Evolutionary conservation across 208 protist species (phyloP).

Genomic region (Crithidia bombi): DNA sequence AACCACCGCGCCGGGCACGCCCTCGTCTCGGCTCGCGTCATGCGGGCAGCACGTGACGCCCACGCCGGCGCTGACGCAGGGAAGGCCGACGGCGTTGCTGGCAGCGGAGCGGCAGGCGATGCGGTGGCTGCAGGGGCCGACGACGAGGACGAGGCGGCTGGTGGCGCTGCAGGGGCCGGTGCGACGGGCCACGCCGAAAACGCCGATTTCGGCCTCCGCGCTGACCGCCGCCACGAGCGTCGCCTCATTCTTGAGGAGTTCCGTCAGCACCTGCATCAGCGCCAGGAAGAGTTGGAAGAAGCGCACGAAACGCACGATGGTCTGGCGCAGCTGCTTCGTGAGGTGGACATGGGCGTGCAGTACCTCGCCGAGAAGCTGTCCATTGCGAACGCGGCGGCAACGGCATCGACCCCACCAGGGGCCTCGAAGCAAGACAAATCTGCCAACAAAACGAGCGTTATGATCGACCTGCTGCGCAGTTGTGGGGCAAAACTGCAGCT

Average conservation of each 20-base stretch:
- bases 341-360: slow-evolving; percentile 90
- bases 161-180: slow-evolving; percentile 10
- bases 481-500: slow-evolving; percentile 63
- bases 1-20: slow-evolving; percentile 72
- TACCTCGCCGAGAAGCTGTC: slow-evolving; percentile 90
- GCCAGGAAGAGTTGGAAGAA: slow-evolving; percentile 61
- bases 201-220: slow-evolving; percentile 62
- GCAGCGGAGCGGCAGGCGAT: slow-evolving; percentile 9
- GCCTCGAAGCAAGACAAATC: slow-evolving; percentile 10
- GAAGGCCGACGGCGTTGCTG: not conserved
- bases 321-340: slow-evolving; percentile 75
- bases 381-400: slow-evolving; percentile 17
- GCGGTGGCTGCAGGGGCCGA: not conserved
- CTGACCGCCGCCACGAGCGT: slow-evolving; percentile 49
- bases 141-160: not conserved
- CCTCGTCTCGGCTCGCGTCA: slow-evolving; percentile 38
- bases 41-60: slow-evolving; percentile 44
- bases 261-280: slow-evolving; percentile 80
- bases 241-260: slow-evolving; percentile 90
- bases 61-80: slow-evolving; percentile 8
- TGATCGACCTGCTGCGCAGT: slow-evolving; percentile 57
- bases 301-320: slow-evolving; percentile 64
- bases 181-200: slow-evolving; percentile 31
- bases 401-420: not conserved
- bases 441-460: slow-evolving; percentile 18